Conservation (phyloP, 2,329 filamentous ascomycete genomes). For the Hypoxylon sp. region DNA sequence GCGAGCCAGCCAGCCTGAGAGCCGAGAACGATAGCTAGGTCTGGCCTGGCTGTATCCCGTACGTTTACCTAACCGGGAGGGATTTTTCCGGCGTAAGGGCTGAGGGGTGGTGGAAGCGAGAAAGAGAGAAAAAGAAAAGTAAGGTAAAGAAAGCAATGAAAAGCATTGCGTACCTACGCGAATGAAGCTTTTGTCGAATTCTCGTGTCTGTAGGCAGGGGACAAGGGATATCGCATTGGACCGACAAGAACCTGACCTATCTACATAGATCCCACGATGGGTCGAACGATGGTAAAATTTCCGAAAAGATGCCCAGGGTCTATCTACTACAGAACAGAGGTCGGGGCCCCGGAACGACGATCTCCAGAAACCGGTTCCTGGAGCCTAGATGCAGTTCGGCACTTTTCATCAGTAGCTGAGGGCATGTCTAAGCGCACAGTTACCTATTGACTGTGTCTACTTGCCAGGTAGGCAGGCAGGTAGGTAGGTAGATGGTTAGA, state of each 20-base stretch:
- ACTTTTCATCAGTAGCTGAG: slow-evolving; percentile 31
- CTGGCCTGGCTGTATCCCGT: slow-evolving; percentile 24
- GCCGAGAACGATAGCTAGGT: slow-evolving; percentile 28
- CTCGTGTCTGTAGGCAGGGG: slow-evolving; percentile 9
- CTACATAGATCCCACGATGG: slow-evolving; percentile 27
- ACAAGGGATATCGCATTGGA: slow-evolving; percentile 27
- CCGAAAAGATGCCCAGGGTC: slow-evolving; percentile 28
- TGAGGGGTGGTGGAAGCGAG: too few relatives aligned
- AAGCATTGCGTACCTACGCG: too few relatives aligned
- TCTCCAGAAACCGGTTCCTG: slow-evolving; percentile 40
- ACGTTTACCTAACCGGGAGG: slow-evolving; percentile 28
- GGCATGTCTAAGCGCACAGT: slow-evolving; percentile 9
- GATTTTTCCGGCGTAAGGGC: slow-evolving; percentile 27
- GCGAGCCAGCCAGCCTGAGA: slow-evolving; percentile 32
- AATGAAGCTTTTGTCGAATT: slow-evolving; percentile 13
- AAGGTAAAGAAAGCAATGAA: too few relatives aligned
- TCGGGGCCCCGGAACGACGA: slow-evolving; percentile 37
- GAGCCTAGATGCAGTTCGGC: slow-evolving; percentile 35
- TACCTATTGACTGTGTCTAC: slow-evolving; percentile 15
- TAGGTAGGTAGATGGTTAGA: background rate
- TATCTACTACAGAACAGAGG: slow-evolving; percentile 20
- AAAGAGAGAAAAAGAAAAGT: too few relatives aligned
- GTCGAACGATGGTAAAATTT: slow-evolving; percentile 29
- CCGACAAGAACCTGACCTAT: slow-evolving; percentile 16
- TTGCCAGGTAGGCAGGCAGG: background rate